phyloP scores from a whole-genome alignment of 371 early-diverging fungal genomes.

The Mucor ambiguus region DNA sequence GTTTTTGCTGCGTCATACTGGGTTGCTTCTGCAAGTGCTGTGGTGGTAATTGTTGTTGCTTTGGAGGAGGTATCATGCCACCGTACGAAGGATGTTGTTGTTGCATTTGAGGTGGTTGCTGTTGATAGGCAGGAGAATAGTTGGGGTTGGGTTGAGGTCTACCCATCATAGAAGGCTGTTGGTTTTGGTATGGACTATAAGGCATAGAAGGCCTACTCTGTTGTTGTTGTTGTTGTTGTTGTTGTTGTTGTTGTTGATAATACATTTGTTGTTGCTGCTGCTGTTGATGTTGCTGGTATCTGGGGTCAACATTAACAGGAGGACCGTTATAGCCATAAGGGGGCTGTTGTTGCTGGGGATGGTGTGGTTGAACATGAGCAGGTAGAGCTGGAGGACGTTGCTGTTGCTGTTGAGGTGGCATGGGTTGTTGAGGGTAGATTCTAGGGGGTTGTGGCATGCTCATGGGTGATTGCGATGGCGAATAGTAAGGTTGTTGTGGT shows the following conservation, averaged over 20 bases:
- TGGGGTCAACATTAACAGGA: slow-evolving; percentile 25
- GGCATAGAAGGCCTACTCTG: slow-evolving; percentile 24
- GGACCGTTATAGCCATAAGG: slow-evolving; percentile 23
- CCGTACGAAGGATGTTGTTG: not conserved
- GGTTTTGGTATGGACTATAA: slow-evolving; percentile 30
- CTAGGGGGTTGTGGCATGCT: slow-evolving; percentile 32
- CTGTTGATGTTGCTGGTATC: slow-evolving; percentile 29
- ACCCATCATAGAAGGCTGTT: slow-evolving; percentile 24
- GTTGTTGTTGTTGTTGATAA: slow-evolving; percentile 35
- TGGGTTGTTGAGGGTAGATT: slow-evolving; percentile 20
- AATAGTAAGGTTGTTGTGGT: slow-evolving; percentile 15
- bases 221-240: slow-evolving; percentile 22
- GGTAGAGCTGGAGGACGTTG: slow-evolving; percentile 31
- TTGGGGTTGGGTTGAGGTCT: slow-evolving; percentile 19
- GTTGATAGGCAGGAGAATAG: slow-evolving; percentile 22
- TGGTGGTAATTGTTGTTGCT: slow-evolving; percentile 7
- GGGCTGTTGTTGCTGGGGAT: slow-evolving; percentile 28
- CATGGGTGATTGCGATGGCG: slow-evolving; percentile 8
- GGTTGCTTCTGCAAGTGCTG: slow-evolving; percentile 13
- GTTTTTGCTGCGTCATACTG: slow-evolving; percentile 24
- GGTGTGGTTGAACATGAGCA: slow-evolving; percentile 25
- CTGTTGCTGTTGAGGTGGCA: slow-evolving; percentile 25
- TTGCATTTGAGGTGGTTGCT: slow-evolving; percentile 12
- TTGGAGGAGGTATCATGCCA: slow-evolving; percentile 1
- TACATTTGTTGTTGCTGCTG: slow-evolving; percentile 30